Conservation (phyloP, 2,329 filamentous ascomycete genomes). For the Claviceps africana region DNA sequence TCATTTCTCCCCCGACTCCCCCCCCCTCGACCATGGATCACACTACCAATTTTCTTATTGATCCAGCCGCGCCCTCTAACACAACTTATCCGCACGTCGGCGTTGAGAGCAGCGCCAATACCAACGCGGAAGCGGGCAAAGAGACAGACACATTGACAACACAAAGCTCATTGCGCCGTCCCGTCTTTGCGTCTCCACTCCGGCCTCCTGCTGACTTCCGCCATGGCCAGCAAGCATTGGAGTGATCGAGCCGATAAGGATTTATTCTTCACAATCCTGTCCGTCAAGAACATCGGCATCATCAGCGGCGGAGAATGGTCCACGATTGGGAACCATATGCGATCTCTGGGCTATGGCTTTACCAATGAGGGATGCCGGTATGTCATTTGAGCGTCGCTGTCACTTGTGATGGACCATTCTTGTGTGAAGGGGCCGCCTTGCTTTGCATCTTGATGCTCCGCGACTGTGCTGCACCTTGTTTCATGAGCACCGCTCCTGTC, state of each 20-base stretch:
- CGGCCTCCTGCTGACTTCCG: constrained; percentile 2
- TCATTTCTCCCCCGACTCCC: background rate
- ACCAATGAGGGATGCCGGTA: constrained; percentile 52
- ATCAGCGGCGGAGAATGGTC: constrained; percentile 50
- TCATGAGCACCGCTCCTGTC: background rate
- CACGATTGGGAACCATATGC: constrained; percentile 47
- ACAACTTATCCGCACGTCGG: constrained; percentile 15
- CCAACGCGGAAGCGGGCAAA: constrained; percentile 7
- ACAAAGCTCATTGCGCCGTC: background rate
- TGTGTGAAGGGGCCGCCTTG: background rate
- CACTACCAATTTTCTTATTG: constrained; percentile 29
- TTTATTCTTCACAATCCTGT: constrained; percentile 48
- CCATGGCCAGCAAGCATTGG: constrained; percentile 45
- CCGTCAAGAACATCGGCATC: constrained; percentile 48
- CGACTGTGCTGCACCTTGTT: background rate
- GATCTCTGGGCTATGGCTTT: constrained; percentile 44
- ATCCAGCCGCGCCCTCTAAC: constrained; percentile 22
- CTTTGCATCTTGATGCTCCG: background rate
- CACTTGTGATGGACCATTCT: background rate
- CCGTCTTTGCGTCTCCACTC: background rate
- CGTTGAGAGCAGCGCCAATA: constrained; percentile 3
- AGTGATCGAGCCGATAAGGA: constrained; percentile 48
- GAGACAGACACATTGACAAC: no score
- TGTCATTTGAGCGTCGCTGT: constrained; percentile 16
- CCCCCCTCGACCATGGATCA: constrained; percentile 9